phyloP scores from a whole-genome alignment of 192 early-diverging fungal species.

The Gonapodya sp. region DNA sequence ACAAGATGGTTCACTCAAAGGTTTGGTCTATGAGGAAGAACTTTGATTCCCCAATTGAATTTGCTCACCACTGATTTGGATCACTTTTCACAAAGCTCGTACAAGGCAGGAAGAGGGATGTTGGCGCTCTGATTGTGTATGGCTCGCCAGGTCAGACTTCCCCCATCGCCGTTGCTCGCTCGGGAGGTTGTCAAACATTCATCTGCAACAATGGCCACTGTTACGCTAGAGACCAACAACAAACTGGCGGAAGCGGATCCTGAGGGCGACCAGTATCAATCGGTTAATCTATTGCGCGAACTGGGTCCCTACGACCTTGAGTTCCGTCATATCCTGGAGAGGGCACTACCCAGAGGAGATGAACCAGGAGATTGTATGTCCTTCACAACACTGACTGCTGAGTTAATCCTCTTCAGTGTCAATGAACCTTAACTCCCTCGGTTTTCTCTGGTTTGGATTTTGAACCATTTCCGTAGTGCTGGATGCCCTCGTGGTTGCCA shows the following conservation, averaged over 20 bases:
- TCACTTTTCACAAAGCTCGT: constrained; percentile 35
- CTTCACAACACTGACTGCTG: neutral
- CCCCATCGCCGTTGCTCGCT: neutral
- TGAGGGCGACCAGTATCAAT: neutral
- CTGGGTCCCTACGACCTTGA: neutral
- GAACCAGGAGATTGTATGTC: constrained; percentile 41
- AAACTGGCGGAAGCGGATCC: constrained; percentile 32
- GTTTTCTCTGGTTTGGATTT: neutral
- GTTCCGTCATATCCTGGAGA: neutral
- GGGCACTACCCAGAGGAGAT: neutral
- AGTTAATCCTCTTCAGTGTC: too few relatives aligned
- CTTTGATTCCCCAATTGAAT: neutral
- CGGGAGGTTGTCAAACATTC: neutral
- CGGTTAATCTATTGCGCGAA: neutral
- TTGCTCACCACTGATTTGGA: neutral
- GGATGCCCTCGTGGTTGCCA: constrained; percentile 50
- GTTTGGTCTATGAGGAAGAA: constrained; percentile 12
- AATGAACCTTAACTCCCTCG: neutral
- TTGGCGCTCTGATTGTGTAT: constrained; percentile 39
- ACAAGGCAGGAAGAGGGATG: constrained; percentile 53
- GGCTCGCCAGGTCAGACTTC: neutral
- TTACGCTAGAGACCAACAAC: constrained; percentile 39
- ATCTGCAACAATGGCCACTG: too few relatives aligned
- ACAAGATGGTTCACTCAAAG: constrained; percentile 28
- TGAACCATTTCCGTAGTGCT: constrained; percentile 33